Base-by-base conservation (phyloP, 2,329 filamentous ascomycete species). In the Arthrobotrys sphaeroides region DNA sequence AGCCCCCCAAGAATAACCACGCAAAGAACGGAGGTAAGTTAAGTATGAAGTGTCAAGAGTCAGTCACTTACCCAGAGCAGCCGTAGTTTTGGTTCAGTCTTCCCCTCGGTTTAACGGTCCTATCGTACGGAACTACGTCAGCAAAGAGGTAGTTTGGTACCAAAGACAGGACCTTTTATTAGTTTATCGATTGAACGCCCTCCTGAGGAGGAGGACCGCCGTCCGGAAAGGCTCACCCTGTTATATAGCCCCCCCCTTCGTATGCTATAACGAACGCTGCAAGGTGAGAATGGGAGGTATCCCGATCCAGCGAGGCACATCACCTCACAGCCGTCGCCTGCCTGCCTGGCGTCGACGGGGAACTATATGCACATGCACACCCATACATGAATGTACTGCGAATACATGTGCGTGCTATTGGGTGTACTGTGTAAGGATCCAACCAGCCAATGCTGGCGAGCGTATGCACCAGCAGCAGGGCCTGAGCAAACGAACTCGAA, bases 251-350 rank as follows among this genome's bases (percentile, higher is more conserved):
- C 53, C 38, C 20, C 22, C 31, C 51, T 43, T 43, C 38, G 43
- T 60, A 60, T 43, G 40, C 5, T 13, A n/a, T 18, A 43, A 13
- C 5, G n/a, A 43, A 18, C 22, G 38, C 43, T 70, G 49, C 66
- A 38, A 31, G 18, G 26, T 31, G 31, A 38, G 51, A 55, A 55
- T 38, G 22, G 6, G 51, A 38, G 51, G 18, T 40, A 26, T 31
- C 66, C 55, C 43, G 45, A 62, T 62, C 42, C 42, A 69, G 65
- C 55, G 57, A 70, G 66, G 66, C 45, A 43, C 66, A 70, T 70
- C 55, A 60, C 18, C 33, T 69, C 55, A 69, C 28, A 68, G 22
- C n/a, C 18, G 45, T 24, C 40, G 26, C 22, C 47, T 31, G 31
- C 7, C 9, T 53, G 16, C 55, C 24, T 60, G 33, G 38, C 18